These are phyloP conservation scores for Glycine soja DNA, from an alignment of 306 rosid species.

Conservation along the genomic window DNA sequence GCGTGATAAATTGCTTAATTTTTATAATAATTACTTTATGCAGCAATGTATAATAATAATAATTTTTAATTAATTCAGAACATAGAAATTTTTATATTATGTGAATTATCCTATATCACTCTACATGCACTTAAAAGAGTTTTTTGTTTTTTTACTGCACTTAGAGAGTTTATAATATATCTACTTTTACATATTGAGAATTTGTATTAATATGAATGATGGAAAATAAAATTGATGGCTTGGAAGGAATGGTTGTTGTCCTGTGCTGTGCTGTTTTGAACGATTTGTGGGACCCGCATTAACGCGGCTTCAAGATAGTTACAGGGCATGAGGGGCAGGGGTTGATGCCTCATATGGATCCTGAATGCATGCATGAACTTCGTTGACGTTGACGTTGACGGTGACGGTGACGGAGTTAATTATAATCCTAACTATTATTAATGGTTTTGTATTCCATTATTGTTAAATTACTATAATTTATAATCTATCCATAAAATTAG, in stretches of 20 bases:
- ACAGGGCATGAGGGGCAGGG: neutral
- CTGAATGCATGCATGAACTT: neutral
- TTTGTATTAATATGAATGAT: neutral
- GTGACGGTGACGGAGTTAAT: neutral
- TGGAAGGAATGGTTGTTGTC: slow-evolving; percentile 25
- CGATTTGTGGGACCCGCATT: slow-evolving; percentile 47
- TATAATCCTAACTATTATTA: neutral
- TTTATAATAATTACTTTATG: too few species aligned
- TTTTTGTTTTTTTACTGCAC: too few species aligned
- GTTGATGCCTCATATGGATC: neutral
- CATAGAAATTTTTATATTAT: too few species aligned
- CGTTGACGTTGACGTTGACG: neutral
- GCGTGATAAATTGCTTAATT: too few species aligned
- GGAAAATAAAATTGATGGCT: neutral
- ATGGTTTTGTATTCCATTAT: neutral
- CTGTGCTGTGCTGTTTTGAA: slow-evolving; percentile 20
- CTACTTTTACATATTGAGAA: neutral
- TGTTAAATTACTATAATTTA: neutral
- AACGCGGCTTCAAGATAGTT: slow-evolving; percentile 43
- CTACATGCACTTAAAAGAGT: too few species aligned
- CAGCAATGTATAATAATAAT: too few species aligned
- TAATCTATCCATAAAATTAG: too few species aligned
- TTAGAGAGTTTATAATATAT: neutral
- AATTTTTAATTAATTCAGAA: too few species aligned
- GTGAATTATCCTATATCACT: too few species aligned